Conservation (phyloP, 2,329 filamentous ascomycete genomes). For the Madurella mycetomatis region DNA sequence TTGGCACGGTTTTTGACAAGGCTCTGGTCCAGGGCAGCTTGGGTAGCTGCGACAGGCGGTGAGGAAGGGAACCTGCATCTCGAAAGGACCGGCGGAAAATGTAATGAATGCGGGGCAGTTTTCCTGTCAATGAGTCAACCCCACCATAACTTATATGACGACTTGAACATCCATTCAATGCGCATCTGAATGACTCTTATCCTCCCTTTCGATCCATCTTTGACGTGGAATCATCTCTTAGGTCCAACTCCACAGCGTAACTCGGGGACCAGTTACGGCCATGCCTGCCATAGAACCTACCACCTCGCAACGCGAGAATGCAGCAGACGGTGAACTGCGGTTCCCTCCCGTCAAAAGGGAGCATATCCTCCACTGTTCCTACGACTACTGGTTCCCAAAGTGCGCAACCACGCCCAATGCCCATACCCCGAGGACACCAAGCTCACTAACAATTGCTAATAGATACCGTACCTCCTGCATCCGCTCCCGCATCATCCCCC, state of each 20-base stretch:
- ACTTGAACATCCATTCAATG: not conserved
- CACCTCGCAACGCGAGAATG: constrained; percentile 16
- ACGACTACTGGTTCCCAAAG: constrained; percentile 84
- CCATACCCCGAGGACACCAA: not conserved
- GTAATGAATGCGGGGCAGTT: constrained; percentile 6
- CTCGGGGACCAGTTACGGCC: not conserved
- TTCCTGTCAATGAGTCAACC: constrained; percentile 17
- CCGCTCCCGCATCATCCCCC: constrained; percentile 77
- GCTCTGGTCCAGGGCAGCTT: not conserved
- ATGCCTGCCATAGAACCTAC: constrained; percentile 33
- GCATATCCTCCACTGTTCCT: constrained; percentile 92
- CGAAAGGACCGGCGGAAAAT: constrained; percentile 14
- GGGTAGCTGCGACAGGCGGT: constrained; percentile 13
- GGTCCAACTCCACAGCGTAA: no score
- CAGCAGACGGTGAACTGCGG: constrained; percentile 40
- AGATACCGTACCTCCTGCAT: constrained; percentile 78
- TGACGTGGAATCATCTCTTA: not conserved
- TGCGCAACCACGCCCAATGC: constrained; percentile 34
- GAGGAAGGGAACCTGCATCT: not conserved
- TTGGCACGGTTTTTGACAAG: not conserved
- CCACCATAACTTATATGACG: constrained; percentile 10
- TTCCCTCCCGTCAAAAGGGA: constrained; percentile 81
- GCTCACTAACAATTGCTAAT: constrained; percentile 1
- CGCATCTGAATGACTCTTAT: not conserved
- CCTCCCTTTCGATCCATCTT: not conserved